phyloP scores from a whole-genome alignment of 2,329 filamentous ascomycete species.

The Zarea fungicola region DNA sequence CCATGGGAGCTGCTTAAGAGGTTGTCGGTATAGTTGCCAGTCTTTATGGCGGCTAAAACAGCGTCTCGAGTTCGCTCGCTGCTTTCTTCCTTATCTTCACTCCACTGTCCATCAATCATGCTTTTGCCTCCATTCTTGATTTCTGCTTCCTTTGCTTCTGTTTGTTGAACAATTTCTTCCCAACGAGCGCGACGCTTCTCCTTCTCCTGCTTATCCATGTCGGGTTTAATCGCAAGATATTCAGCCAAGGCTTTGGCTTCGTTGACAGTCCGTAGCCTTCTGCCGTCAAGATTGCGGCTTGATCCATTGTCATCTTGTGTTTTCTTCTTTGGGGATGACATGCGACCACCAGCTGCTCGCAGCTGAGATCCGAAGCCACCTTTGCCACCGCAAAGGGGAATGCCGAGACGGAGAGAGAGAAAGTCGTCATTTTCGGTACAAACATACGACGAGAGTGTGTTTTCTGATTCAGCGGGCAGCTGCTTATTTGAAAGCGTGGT shows the following conservation, averaged over 20 bases:
- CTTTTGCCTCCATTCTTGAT: constrained; percentile 67
- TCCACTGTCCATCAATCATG: constrained; percentile 82
- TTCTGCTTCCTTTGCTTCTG: constrained; percentile 79
- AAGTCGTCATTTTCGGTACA: constrained; percentile 56
- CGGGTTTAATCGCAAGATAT: constrained; percentile 90
- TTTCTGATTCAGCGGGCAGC: constrained; percentile 49
- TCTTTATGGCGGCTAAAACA: constrained; percentile 64
- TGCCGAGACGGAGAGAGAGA: constrained; percentile 73
- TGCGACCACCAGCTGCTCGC: constrained; percentile 91
- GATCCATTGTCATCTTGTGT: constrained; percentile 82
- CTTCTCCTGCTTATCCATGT: constrained; percentile 93
- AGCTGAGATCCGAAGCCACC: constrained; percentile 97
- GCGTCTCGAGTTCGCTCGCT: constrained; percentile 76
- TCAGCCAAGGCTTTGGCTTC: constrained; percentile 95
- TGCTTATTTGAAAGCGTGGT: constrained; percentile 77
- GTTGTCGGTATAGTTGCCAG: constrained; percentile 58
- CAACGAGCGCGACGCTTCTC: constrained; percentile 78
- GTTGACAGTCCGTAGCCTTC: constrained; percentile 82
- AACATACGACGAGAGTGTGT: constrained; percentile 58
- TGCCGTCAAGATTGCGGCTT: constrained; percentile 87
- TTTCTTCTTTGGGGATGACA: constrained; percentile 91
- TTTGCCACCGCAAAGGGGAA: constrained; percentile 84
- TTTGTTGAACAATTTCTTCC: constrained; percentile 80
- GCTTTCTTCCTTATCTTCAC: constrained; percentile 90
- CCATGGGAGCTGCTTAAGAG: constrained; percentile 46